Conservation (phyloP, 1,139 yeast genomes). For the Pichia sp. region DNA sequence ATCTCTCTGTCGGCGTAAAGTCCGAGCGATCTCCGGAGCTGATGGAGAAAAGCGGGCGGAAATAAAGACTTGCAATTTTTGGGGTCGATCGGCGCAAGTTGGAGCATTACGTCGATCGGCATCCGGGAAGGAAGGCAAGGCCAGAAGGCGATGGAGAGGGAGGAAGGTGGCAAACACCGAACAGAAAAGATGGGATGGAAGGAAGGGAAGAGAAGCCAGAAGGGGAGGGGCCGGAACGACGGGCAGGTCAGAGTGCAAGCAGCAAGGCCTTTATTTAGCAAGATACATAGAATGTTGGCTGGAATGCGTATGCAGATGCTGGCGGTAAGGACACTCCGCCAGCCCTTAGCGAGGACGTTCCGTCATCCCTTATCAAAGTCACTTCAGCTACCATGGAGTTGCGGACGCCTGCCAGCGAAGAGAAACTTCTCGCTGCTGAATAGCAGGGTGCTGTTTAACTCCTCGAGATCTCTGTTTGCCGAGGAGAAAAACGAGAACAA, state of each 20-base stretch:
- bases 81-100: neutral
- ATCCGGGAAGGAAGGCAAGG: neutral
- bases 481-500: slow-evolving; percentile 8
- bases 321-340: neutral
- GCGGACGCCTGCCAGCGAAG: neutral
- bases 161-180: neutral
- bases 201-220: neutral
- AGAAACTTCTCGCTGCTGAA: slow-evolving; percentile 11
- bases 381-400: neutral
- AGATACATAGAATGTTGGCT: neutral
- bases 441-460: slow-evolving; percentile 5
- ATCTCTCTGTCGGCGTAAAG: neutral
- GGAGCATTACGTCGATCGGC: neutral
- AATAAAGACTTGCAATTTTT: neutral
- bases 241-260: too few relatives aligned
- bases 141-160: neutral
- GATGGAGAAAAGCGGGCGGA: neutral
- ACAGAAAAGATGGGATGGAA: neutral
- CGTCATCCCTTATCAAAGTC: neutral
- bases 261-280: neutral
- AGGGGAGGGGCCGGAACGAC: too few relatives aligned
- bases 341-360: neutral
- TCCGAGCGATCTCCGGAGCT: neutral
- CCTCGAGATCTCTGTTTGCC: neutral
- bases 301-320: slow-evolving; percentile 1